Conservation (phyloP, 2,329 filamentous ascomycete genomes). For the Zymoseptoria crescenta region DNA sequence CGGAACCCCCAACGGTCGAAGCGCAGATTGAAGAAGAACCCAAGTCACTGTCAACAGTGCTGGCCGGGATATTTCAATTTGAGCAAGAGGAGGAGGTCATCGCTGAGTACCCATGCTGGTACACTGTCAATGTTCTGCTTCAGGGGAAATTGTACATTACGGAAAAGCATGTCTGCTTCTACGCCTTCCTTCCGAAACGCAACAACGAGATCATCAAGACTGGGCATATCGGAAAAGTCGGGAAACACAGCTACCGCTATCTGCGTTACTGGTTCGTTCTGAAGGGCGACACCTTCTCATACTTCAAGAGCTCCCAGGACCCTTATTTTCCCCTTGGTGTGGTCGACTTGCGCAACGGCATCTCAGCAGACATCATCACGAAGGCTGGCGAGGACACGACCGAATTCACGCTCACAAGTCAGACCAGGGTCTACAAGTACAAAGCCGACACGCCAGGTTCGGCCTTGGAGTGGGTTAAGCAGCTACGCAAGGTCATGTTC, state of each 20-base stretch:
- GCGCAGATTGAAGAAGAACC: background rate
- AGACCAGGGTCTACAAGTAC: slow-evolving; percentile 78
- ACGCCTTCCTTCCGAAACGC: slow-evolving; percentile 93
- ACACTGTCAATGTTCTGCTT: slow-evolving; percentile 82
- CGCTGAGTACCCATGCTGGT: slow-evolving; percentile 87
- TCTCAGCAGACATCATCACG: slow-evolving; percentile 64
- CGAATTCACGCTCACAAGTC: slow-evolving; percentile 73
- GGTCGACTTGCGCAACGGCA: slow-evolving; percentile 85
- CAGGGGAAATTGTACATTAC: slow-evolving; percentile 97
- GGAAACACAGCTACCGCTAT: slow-evolving; percentile 79
- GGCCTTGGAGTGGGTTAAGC: slow-evolving; percentile 94
- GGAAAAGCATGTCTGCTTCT: slow-evolving; percentile 87
- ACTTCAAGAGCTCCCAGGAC: slow-evolving; percentile 75
- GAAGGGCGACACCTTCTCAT: slow-evolving; percentile 85
- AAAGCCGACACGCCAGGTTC: slow-evolving; percentile 78
- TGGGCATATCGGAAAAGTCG: slow-evolving; percentile 80
- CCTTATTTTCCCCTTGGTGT: slow-evolving; percentile 87
- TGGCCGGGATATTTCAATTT: slow-evolving; percentile 66
- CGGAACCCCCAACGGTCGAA: background rate
- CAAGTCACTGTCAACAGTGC: slow-evolving; percentile 14
- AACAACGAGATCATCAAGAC: slow-evolving; percentile 72
- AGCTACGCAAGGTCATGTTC: slow-evolving; percentile 89
- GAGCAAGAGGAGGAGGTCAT: slow-evolving; percentile 75
- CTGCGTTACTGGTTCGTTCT: slow-evolving; percentile 88
- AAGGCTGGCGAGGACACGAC: slow-evolving; percentile 54